Percentiles rank a stretch among this genome's conserved stretches.
Conservation (phyloP, 805 yeast species). For the Saccharomycopsis capsularis region DNA sequence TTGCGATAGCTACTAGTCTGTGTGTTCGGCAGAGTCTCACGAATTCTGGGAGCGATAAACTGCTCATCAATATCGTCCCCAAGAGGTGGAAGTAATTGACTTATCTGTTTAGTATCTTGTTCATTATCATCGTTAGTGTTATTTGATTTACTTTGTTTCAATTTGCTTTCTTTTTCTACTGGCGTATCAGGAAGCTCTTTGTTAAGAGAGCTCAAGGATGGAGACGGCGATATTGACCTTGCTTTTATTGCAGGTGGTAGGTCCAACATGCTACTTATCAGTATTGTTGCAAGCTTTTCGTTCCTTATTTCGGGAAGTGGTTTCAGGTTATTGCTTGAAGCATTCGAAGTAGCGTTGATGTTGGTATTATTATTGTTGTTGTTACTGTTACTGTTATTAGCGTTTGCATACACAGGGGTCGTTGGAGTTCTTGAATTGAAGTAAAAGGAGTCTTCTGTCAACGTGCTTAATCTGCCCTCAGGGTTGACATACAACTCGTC, state of each 20-base stretch:
- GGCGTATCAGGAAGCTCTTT: conserved; percentile 8
- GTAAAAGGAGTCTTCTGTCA: conserved; percentile 16
- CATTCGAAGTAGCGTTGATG: neutral
- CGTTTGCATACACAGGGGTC: conserved; percentile 10
- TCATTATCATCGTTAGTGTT: neutral
- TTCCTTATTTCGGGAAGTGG: too few relatives aligned
- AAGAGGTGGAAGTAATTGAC: conserved; percentile 14
- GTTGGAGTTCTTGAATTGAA: conserved; percentile 10
- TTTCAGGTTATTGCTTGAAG: too few relatives aligned
- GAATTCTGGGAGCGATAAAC: too few relatives aligned
- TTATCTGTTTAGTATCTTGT: neutral
- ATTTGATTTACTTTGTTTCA: neutral
- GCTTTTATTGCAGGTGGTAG: neutral
- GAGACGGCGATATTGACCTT: neutral
- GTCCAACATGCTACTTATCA: neutral
- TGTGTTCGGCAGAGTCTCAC: too few relatives aligned
- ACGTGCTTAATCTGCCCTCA: conserved; percentile 9
- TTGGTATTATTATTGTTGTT: neutral
- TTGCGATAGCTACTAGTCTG: conserved; percentile 1
- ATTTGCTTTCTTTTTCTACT: neutral
- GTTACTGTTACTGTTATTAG: neutral
- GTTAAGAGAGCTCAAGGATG: neutral
- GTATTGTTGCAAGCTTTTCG: neutral
- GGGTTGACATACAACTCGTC: neutral
- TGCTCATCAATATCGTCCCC: too few relatives aligned